Percentiles rank a stretch among this genome's conserved stretches.
Conservation (phyloP, 2,329 filamentous ascomycete genomes). For the Fonsecaea multimorphosa region DNA sequence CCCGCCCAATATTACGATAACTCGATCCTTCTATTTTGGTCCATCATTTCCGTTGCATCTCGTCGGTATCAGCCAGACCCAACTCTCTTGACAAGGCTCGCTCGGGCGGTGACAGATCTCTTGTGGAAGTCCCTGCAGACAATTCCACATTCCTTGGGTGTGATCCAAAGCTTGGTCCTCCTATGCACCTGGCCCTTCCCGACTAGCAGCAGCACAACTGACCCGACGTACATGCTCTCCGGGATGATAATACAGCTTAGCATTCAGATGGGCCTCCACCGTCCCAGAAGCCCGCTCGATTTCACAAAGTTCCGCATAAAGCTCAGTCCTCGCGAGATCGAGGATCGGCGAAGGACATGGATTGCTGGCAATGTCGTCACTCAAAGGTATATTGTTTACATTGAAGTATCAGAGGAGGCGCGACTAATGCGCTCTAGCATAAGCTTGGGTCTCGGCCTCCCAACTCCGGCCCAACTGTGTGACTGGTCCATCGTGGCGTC, state of each 20-base stretch:
- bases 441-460: constrained; percentile 22
- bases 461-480: constrained; percentile 14
- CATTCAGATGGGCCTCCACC: constrained; percentile 68
- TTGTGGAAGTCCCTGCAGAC: constrained; percentile 67
- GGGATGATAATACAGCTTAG: constrained; percentile 70
- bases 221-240: constrained; percentile 68
- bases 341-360: constrained; percentile 69
- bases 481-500: constrained; percentile 16
- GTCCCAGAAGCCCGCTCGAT: constrained; percentile 64
- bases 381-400: constrained; percentile 45
- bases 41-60: constrained; percentile 66
- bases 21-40: constrained; percentile 69
- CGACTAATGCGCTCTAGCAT: constrained; percentile 18
- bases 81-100: constrained; percentile 58
- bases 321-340: constrained; percentile 65
- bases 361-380: constrained; percentile 70
- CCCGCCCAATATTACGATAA: constrained; percentile 63
- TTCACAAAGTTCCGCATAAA: constrained; percentile 58
- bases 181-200: constrained; percentile 70
- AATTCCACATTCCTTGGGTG: constrained; percentile 66
- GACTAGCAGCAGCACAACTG: constrained; percentile 65
- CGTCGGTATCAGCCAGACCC: constrained; percentile 63
- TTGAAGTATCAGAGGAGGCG: too few species aligned
- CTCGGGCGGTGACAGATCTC: constrained; percentile 60
- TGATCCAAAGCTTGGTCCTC: constrained; percentile 67